Base-by-base conservation (phyloP, 2,329 filamentous ascomycete genomes). In the Phaeosphaeria sp. region DNA sequence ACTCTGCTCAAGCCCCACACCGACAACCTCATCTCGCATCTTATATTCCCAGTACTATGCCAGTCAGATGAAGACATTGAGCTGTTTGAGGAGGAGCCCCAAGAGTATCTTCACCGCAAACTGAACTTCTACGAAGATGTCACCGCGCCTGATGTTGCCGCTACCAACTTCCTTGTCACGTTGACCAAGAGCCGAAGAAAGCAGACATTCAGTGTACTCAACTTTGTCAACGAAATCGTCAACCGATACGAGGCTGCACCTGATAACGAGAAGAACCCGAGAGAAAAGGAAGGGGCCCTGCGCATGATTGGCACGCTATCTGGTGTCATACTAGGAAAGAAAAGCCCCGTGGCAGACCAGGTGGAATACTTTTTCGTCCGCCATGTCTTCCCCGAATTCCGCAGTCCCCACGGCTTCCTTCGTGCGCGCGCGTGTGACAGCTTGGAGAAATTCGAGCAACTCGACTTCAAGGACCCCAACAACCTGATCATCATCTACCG, bases 331-430 rank as follows among this genome's bases (percentile, higher is more conserved):
- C 84, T 99, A 36, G 92, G 93, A 67, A 99, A 98, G 85, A 98
- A 98, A 85, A 97, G 93, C 73, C 95, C 95, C 1, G 97, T 99
- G 65, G 95, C 94, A 36, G 91, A 97, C 73, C 93, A 98, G 78
- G 93, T 98, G 56, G 95, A 99, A 78, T 97, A 97, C 78, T 99
- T 99, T 84, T 90, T 99, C 66, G 94, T 98, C 52, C 91, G 94
- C 72, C 96, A 98, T 73, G 95, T 99, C 56, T 98, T 99, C 83
- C 95, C 95, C 47, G 95, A 99, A 73, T 99, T 99, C 83, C 89
- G 92, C 68, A 98, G 92, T 79, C 84, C 88, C 15, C 91, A 96
- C 73, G 95, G 94, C 36, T 98, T 93, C 81, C 87, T 99, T 49
- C 90, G 95, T 56, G 95, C 95, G 33, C 90, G 95, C 64, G 95